Evolutionary conservation across 306 rosid species (phyloP), one percentile per base, ranked within the genome.

Genomic region (Alnus rubra): DNA sequence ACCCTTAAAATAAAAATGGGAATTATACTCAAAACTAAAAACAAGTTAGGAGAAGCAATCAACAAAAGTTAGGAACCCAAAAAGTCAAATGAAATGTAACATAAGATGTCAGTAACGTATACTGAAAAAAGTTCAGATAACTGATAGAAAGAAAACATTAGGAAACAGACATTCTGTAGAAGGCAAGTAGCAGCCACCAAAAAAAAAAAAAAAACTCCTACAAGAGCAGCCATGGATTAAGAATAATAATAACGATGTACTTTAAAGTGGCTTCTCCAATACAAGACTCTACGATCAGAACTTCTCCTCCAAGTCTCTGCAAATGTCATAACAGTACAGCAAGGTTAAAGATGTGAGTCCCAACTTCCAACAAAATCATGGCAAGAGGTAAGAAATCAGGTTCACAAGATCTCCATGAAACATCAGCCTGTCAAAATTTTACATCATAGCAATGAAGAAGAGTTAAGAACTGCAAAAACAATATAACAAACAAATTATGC

Each of bases 341-440:
- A 93, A 95, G 96, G 96, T 95, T 95, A 95, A 93, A 89, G 94
- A 87, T 73, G 98, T 92, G 98, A 95, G 96, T 93, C 99, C 95
- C 94, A 96, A 96, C 97, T 96, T 93, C 96, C 90, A 96, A 96
- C 93, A 91, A 96, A 96, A 90, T 93, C 98, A 93, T 93, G 97
- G 97, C 96, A 96, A 93, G 89, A 90, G 94, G 98, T 83, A 93
- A 88, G 97, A 91, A 92, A 92, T 92, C 97, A 89, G 95, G 98
- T 86, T 91, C 93, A 93, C 91, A 91, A 91, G 89, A 86, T 97
- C 98, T 93, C 99, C 99, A 87, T 90, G 92, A 93, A 93, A 96
- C 98, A 83, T 90, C 96, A 90, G 89, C 99, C 98, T 96, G 99
- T 96, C 81, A 93, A 88, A 91, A 85, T 79, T 88, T 87, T 93